These are phyloP conservation scores for Kwoniella pini DNA, from an alignment of 768 basidiomycete species.

Conservation along the genomic window DNA sequence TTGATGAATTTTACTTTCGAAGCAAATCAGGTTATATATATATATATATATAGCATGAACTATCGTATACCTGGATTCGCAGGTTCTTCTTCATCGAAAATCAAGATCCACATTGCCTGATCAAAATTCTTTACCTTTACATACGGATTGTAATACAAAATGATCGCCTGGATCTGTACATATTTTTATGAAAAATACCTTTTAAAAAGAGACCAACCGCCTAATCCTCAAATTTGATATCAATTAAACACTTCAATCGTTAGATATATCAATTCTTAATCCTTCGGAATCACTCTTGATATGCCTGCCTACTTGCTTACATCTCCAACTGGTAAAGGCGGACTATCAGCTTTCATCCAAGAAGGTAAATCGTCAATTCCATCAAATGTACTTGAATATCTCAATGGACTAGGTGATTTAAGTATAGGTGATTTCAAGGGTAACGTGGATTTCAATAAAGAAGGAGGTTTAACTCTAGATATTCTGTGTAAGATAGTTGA, in stretches of 20 bases:
- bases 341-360: background rate
- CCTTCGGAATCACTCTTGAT: background rate
- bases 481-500: background rate
- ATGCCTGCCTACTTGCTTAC: background rate
- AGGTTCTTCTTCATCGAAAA: too few relatives aligned
- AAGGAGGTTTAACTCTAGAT: background rate
- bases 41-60: too few relatives aligned
- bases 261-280: too few relatives aligned
- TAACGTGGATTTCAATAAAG: background rate
- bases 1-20: too few relatives aligned
- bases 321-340: background rate
- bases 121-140: too few relatives aligned
- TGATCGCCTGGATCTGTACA: slow-evolving; percentile 6
- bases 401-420: slow-evolving; percentile 3
- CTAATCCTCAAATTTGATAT: background rate
- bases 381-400: slow-evolving; percentile 1
- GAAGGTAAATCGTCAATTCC: slow-evolving; percentile 1
- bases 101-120: too few relatives aligned
- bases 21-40: too few relatives aligned
- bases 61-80: too few relatives aligned
- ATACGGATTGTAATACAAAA: too few relatives aligned
- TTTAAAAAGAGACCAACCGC: too few relatives aligned
- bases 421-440: slow-evolving; percentile 1
- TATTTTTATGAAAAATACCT: slow-evolving; percentile 7
- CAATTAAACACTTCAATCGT: background rate